These are phyloP conservation scores for Schwanniomyces occidentalis DNA, from an alignment of 805 yeast species.

Conservation along the genomic window DNA sequence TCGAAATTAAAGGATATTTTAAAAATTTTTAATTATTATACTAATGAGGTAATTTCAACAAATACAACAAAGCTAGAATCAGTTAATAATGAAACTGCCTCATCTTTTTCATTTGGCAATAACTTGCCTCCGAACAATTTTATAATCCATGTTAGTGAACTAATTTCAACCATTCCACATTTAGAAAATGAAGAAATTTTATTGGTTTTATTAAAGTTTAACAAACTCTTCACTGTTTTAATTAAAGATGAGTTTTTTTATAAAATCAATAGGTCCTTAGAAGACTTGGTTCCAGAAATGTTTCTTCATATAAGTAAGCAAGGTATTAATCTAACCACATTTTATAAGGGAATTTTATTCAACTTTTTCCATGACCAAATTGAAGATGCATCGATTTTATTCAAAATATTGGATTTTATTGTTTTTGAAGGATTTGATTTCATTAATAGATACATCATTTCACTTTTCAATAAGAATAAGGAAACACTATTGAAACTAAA, in stretches of 20 bases:
- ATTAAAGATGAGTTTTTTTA: slow-evolving; percentile 36
- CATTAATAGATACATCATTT: slow-evolving; percentile 28
- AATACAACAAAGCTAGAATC: slow-evolving; percentile 13
- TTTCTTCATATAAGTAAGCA: slow-evolving; percentile 36
- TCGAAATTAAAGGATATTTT: slow-evolving; percentile 23
- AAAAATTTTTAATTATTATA: slow-evolving; percentile 32
- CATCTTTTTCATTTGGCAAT: slow-evolving; percentile 3
- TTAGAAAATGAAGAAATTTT: slow-evolving; percentile 26
- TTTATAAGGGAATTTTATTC: slow-evolving; percentile 20
- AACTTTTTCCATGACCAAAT: slow-evolving; percentile 20
- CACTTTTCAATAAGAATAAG: slow-evolving; percentile 17
- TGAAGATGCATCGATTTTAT: slow-evolving; percentile 3
- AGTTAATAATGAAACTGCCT: slow-evolving; percentile 9
- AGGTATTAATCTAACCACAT: slow-evolving; percentile 29
- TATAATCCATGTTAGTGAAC: slow-evolving; percentile 19
- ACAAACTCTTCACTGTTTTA: slow-evolving; percentile 24
- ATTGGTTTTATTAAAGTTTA: slow-evolving; percentile 34
- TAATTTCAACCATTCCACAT: slow-evolving; percentile 18
- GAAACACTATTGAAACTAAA: slow-evolving; percentile 16
- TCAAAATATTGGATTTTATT: slow-evolving; percentile 32
- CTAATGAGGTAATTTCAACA: slow-evolving; percentile 18
- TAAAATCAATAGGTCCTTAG: slow-evolving; percentile 36
- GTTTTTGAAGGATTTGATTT: slow-evolving; percentile 42
- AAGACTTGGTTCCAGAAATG: slow-evolving; percentile 26
- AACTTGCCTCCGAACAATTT: slow-evolving; percentile 20